Conservation (phyloP, 768 basidiomycete species). For the Calocybe gangraenosa region DNA sequence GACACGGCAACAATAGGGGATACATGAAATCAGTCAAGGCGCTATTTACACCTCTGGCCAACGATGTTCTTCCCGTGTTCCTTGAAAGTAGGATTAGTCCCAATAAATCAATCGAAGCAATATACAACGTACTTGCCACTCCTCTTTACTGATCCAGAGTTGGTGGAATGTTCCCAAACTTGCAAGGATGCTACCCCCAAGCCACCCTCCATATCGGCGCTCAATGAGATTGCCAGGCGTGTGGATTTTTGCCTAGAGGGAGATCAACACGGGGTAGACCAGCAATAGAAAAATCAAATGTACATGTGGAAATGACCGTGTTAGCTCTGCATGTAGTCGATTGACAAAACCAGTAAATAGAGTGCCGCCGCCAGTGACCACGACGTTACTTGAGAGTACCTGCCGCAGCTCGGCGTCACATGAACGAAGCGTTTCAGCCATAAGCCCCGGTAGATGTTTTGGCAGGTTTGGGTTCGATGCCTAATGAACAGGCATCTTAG, state of each 20-base stretch:
- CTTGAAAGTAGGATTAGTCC: conserved; percentile 28
- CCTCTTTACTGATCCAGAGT: conserved; percentile 90
- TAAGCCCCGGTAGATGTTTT: conserved; percentile 71
- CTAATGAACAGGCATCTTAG: conserved; percentile 20
- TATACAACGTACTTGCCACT: conserved; percentile 70
- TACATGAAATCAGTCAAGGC: too few relatives aligned
- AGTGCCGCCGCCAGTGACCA: conserved; percentile 93
- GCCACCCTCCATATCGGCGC: conserved; percentile 88
- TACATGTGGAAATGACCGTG: conserved; percentile 24
- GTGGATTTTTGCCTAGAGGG: conserved; percentile 76
- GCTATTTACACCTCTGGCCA: conserved; percentile 80
- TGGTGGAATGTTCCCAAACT: conserved; percentile 98
- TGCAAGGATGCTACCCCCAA: conserved; percentile 93
- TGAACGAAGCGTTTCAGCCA: conserved; percentile 72
- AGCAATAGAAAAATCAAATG: neutral
- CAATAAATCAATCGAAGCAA: neutral
- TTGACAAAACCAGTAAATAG: conserved; percentile 84
- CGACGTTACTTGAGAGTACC: conserved; percentile 87
- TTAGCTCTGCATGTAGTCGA: conserved; percentile 73
- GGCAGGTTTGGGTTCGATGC: conserved; percentile 64
- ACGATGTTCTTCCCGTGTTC: conserved; percentile 84
- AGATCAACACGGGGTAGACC: neutral
- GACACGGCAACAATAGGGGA: too few relatives aligned
- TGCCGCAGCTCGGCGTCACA: conserved; percentile 92
- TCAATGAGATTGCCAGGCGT: conserved; percentile 89